phyloP scores from a whole-genome alignment of 2,329 filamentous ascomycete species.

The Phyllosticta paracitricarpa region DNA sequence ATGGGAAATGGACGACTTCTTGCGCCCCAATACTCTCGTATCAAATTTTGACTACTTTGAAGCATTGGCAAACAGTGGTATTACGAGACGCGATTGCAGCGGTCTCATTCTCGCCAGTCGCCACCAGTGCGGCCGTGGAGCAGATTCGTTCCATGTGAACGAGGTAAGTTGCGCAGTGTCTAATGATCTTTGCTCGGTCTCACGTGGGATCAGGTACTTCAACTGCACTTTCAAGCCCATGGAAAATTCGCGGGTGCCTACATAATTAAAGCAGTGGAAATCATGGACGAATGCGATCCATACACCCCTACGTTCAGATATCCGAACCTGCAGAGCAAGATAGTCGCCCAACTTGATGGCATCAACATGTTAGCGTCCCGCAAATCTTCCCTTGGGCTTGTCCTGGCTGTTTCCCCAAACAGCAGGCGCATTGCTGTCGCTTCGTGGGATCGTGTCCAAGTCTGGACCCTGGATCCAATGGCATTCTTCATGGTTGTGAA shows the following conservation, averaged over 20 bases:
- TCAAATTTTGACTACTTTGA: not conserved
- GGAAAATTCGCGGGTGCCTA: constrained; percentile 12
- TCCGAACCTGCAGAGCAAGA: constrained; percentile 10
- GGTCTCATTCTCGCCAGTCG: not conserved
- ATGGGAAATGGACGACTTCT: constrained; percentile 3
- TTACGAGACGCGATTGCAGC: not conserved
- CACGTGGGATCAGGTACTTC: not conserved
- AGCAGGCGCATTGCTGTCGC: constrained; percentile 17
- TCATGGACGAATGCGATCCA: constrained; percentile 8
- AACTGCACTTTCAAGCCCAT: constrained; percentile 9
- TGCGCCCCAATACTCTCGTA: not conserved
- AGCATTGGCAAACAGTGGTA: not conserved
- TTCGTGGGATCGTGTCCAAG: constrained; percentile 16
- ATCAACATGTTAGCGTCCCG: constrained; percentile 12
- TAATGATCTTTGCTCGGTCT: not conserved
- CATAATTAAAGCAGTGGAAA: constrained; percentile 16
- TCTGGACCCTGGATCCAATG: constrained; percentile 15
- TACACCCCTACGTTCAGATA: constrained; percentile 10
- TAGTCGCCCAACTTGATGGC: constrained; percentile 16
- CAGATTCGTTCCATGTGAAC: not conserved
- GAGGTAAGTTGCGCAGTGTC: not conserved
- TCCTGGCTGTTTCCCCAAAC: constrained; percentile 14
- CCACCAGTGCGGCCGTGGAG: not conserved
- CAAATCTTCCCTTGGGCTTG: constrained; percentile 15
- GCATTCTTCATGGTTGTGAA: constrained; percentile 13